Evolutionary conservation across 306 rosid species (phyloP).

Genomic region (Geum urbanum): DNA sequence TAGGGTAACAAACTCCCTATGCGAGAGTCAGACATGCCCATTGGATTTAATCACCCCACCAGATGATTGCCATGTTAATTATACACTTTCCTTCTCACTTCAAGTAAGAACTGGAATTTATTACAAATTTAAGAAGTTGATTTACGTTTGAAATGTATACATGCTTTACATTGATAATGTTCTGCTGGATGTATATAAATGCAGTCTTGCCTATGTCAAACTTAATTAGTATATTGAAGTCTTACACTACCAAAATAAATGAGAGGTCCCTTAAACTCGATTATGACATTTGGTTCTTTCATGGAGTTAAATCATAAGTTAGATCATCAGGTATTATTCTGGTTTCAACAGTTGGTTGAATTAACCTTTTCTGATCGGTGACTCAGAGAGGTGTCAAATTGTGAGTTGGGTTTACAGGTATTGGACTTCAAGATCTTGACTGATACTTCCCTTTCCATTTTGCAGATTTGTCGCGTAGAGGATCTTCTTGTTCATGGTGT

Average conservation of each 20-base stretch:
- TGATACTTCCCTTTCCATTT: constrained; percentile 28
- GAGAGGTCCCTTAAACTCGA: background rate
- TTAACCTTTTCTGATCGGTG: background rate
- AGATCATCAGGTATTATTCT: background rate
- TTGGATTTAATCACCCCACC: constrained; percentile 91
- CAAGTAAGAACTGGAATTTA: constrained; percentile 60
- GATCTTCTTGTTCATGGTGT: constrained; percentile 86
- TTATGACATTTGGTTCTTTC: background rate
- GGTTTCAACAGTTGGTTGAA: background rate
- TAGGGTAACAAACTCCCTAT: constrained; percentile 78
- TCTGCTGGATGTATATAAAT: background rate
- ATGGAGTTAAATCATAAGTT: background rate
- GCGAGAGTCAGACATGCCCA: constrained; percentile 78
- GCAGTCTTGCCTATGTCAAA: background rate
- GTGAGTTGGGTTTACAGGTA: background rate
- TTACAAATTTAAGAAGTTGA: constrained; percentile 2
- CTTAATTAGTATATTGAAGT: background rate
- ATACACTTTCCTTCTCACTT: constrained; percentile 90
- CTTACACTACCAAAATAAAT: background rate
- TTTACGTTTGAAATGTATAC: constrained; percentile 3
- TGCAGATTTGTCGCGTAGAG: constrained; percentile 95
- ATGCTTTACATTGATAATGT: constrained; percentile 1
- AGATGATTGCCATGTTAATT: constrained; percentile 95
- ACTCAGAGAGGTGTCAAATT: constrained; percentile 1
- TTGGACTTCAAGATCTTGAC: background rate